Percentiles rank a stretch among this genome's conserved stretches.
Conservation (phyloP, 345 rosid species). For the Erysimum cheiranthoides region DNA sequence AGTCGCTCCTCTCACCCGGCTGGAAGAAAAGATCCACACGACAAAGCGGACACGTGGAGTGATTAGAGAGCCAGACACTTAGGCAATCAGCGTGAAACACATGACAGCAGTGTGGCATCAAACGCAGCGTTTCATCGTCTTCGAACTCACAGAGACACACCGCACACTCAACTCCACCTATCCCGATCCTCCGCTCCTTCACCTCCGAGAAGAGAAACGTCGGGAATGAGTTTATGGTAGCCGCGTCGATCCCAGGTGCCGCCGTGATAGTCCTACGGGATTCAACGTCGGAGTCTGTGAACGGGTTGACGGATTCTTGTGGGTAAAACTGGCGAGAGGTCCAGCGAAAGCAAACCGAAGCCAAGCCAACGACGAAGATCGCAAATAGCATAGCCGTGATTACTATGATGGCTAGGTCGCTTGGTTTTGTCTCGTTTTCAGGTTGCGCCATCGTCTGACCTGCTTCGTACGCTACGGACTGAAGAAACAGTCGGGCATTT, state of each 20-base stretch:
- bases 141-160: conserved; percentile 83
- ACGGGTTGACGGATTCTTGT: not conserved
- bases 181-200: conserved; percentile 64
- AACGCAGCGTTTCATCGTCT: conserved; percentile 72
- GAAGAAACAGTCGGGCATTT: conserved; percentile 22
- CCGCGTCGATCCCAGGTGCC: conserved; percentile 59
- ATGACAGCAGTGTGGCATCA: conserved; percentile 75
- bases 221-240: conserved; percentile 61
- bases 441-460: conserved; percentile 26
- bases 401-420: conserved; percentile 55
- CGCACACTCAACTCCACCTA: conserved; percentile 68
- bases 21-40: conserved; percentile 62
- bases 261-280: conserved; percentile 1
- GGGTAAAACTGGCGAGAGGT: conserved; percentile 33
- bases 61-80: conserved; percentile 67
- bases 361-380: conserved; percentile 65
- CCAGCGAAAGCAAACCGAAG: conserved; percentile 65
- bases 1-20: conserved; percentile 38
- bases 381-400: conserved; percentile 53
- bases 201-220: conserved; percentile 70
- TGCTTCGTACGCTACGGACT: conserved; percentile 9
- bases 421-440: conserved; percentile 14
- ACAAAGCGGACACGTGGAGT: conserved; percentile 81
- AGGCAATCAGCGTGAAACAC: conserved; percentile 78
- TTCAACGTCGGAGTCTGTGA: conserved; percentile 8